Evolutionary conservation across 2,329 filamentous ascomycete genomes (phyloP).

Genomic region (Fusarium goolgardi): DNA sequence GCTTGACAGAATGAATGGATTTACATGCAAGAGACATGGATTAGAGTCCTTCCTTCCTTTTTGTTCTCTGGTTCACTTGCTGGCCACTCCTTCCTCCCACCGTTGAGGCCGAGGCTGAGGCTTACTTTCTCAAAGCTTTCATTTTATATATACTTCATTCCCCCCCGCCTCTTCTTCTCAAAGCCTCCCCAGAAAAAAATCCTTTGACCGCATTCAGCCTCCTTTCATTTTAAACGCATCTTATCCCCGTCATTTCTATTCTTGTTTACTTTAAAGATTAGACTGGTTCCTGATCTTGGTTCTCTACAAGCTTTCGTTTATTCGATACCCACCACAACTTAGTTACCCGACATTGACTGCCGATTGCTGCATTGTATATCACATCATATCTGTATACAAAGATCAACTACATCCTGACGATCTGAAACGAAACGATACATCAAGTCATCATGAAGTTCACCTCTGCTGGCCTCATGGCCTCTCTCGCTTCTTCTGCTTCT

Average conservation of each 20-base stretch:
- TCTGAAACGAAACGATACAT: conserved; percentile 16
- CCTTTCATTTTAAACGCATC: conserved; percentile 21
- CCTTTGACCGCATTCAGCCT: conserved; percentile 25
- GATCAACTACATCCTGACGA: background rate
- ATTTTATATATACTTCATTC: conserved; percentile 4
- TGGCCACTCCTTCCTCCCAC: background rate
- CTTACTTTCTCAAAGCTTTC: conserved; percentile 20
- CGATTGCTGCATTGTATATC: conserved; percentile 11
- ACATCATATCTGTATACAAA: background rate
- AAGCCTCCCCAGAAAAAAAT: conserved; percentile 21
- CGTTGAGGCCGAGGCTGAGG: conserved; percentile 38
- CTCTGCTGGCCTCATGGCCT: conserved; percentile 36
- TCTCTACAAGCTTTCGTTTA: background rate
- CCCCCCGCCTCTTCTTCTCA: conserved; percentile 10
- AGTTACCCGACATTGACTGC: conserved; percentile 18
- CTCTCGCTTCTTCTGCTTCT: conserved; percentile 34
- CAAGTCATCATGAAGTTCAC: conserved; percentile 40
- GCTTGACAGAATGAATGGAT: conserved; percentile 2
- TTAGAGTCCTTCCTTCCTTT: conserved; percentile 9
- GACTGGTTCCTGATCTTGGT: conserved; percentile 31
- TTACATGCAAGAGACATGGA: conserved; percentile 15
- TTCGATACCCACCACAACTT: conserved; percentile 23
- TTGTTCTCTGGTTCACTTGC: conserved; percentile 3
- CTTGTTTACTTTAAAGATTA: conserved; percentile 17
- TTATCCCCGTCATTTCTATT: background rate